These are phyloP conservation scores for Amanita rubescens DNA, from an alignment of 768 basidiomycete species.

Conservation along the genomic window DNA sequence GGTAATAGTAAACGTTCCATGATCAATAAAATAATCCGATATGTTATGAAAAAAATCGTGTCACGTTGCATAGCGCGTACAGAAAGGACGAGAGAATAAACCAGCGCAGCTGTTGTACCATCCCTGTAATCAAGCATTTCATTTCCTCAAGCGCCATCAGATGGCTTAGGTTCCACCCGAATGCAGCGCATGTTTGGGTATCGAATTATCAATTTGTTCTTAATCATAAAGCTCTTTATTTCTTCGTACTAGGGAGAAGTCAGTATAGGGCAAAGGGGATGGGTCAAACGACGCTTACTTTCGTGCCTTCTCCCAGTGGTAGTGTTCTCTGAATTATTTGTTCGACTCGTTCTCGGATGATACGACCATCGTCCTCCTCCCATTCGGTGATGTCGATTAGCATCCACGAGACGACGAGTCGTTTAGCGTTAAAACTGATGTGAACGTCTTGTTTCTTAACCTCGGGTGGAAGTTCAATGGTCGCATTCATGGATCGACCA, in stretches of 20 bases:
- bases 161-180: constrained; percentile 27
- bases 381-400: constrained; percentile 51
- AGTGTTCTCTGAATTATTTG: constrained; percentile 59
- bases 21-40: constrained; percentile 2
- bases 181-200: constrained; percentile 56
- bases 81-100: background rate
- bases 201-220: constrained; percentile 50
- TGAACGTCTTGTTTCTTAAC: constrained; percentile 70
- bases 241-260: constrained; percentile 54
- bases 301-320: constrained; percentile 68
- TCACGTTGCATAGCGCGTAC: background rate
- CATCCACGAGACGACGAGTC: constrained; percentile 62
- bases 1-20: background rate
- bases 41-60: background rate
- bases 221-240: constrained; percentile 59
- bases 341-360: constrained; percentile 58
- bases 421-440: constrained; percentile 60
- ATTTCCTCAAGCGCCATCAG: constrained; percentile 4
- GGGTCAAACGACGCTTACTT: constrained; percentile 30
- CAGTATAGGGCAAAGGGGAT: background rate
- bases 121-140: background rate
- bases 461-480: constrained; percentile 59
- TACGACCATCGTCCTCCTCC: constrained; percentile 50
- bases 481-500: constrained; percentile 61
- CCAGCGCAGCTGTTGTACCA: background rate